Percentiles rank a stretch among this genome's conserved stretches.
phyloP scores from a whole-genome alignment of 495 filamentous ascomycete species.

The Cudoniella acicularis region DNA sequence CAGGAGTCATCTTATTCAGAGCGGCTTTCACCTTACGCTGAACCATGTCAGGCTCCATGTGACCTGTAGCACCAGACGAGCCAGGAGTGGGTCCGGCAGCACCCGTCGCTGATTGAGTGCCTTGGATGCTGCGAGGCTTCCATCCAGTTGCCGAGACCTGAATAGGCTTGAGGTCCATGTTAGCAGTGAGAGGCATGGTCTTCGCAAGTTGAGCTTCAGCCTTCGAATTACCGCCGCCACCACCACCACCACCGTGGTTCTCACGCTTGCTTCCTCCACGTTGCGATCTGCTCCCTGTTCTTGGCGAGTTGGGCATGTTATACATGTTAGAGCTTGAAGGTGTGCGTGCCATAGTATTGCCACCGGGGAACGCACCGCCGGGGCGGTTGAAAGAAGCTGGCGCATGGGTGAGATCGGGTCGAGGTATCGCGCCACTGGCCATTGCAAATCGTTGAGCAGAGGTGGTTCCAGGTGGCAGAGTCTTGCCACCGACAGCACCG shows the following conservation, averaged over 20 bases:
- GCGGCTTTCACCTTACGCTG: conserved; percentile 98
- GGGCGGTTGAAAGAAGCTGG: conserved; percentile 56
- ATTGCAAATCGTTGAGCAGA: conserved; percentile 60
- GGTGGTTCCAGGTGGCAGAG: conserved; percentile 65
- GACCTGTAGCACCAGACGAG: conserved; percentile 40
- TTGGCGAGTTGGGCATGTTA: conserved; percentile 35
- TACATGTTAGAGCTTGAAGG: conserved; percentile 46
- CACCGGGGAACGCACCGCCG: conserved; percentile 55
- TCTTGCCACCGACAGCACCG: conserved; percentile 39
- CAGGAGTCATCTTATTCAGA: conserved; percentile 99
- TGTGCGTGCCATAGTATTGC: conserved; percentile 41
- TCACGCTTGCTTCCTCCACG: conserved; percentile 63
- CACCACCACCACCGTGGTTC: conserved; percentile 30
- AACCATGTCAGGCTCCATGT: conserved; percentile 86
- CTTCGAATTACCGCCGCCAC: conserved; percentile 43
- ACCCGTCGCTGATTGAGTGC: conserved; percentile 29
- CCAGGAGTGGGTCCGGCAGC: conserved; percentile 52
- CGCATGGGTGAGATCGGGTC: conserved; percentile 45
- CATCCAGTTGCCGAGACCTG: conserved; percentile 68
- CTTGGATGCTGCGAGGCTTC: conserved; percentile 75
- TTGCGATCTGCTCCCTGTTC: conserved; percentile 43
- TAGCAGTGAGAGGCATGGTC: conserved; percentile 83
- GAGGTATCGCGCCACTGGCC: conserved; percentile 34
- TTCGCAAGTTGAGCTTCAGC: conserved; percentile 65
- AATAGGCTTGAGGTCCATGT: conserved; percentile 77